A percentile compares a stretch with the other conserved stretches of the same genome.
Conservation (phyloP, 106 monocot species). For the Xerophyta viscosa region DNA sequence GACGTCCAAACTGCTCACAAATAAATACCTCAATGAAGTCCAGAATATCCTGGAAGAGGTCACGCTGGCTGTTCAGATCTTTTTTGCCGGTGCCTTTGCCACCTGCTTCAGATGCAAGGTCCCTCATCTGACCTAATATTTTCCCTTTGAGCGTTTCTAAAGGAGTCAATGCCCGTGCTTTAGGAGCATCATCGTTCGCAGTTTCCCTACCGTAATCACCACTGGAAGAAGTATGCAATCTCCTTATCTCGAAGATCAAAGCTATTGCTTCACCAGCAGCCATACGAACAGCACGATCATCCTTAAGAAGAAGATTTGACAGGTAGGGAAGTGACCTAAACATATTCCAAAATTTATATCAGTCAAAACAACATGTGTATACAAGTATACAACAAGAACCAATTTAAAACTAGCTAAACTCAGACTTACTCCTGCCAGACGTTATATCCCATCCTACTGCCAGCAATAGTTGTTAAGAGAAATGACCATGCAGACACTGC, state of each 20-base stretch:
- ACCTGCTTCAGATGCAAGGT: conserved; percentile 78
- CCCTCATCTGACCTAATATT: conserved; percentile 42
- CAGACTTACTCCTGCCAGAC: conserved; percentile 87
- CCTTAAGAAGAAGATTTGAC: conserved; percentile 63
- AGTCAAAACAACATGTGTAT: not conserved
- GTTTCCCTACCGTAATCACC: conserved; percentile 23
- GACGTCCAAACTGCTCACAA: too few relatives aligned
- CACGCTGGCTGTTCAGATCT: conserved; percentile 71
- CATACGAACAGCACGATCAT: conserved; percentile 85
- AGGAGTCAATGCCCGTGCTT: conserved; percentile 37
- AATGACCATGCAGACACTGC: conserved; percentile 92
- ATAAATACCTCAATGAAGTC: conserved; percentile 53
- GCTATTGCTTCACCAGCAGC: conserved; percentile 98
- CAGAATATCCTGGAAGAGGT: conserved; percentile 72
- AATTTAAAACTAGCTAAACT: not conserved
- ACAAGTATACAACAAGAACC: not conserved
- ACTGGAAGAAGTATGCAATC: conserved; percentile 33
- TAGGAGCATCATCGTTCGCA: conserved; percentile 20
- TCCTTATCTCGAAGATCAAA: conserved; percentile 63
- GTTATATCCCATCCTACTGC: conserved; percentile 53
- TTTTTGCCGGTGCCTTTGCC: conserved; percentile 90
- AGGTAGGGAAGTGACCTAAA: conserved; percentile 65
- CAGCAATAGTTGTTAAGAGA: conserved; percentile 63
- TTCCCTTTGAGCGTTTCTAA: conserved; percentile 70
- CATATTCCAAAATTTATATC: too few relatives aligned